Base-by-base conservation (phyloP, 495 filamentous ascomycete species). In the Lasiosphaeriaceae sp. region DNA sequence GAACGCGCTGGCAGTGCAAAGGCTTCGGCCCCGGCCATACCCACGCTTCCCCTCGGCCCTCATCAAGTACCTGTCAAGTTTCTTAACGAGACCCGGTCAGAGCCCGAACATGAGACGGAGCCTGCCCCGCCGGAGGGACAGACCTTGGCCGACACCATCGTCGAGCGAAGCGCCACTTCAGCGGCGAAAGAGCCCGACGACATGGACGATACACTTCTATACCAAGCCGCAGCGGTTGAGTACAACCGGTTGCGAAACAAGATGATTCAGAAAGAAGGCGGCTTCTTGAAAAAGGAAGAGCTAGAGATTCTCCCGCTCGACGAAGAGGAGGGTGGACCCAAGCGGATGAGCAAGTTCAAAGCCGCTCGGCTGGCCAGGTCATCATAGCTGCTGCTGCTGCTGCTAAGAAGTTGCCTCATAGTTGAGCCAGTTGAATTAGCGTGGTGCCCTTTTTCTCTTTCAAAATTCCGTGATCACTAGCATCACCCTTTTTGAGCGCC, bases 261-360 rank as follows among this genome's bases (percentile, higher is more conserved):
- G 54, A 84, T 93, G 75, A 89, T 96, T 56, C 80, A 89, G 61
- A 77, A 82, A 57, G 83, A 95, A 54, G 89, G 89, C 35, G 91
- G 90, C 2, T 92, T 93, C 64, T 63, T 82, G 64, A 74, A 79
- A 31, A 71, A 84, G 54, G 80, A 87, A 44, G 84, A 89, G 52
- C 74, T 78, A 7, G 79, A 81, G 46, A 77, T 81, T 46, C 47
- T 64, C 21, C 83, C 85, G 2, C 71, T 90, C 9, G 86, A 90
- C 56, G 85, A 86, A 56, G 84, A 87, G 54, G 81, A 87, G 11
- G 81, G 83, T 29, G 80, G 83, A 44, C 70, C 75, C 24, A 87
- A 81, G 67, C 87, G 86, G 60, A 74, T 96, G 56, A 97, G 93
- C 78, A 81, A 88, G 57, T 98, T 97, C 72, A 94, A 85, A 71